Base-by-base conservation (phyloP, 768 basidiomycete species). In the Serendipita vermifera region DNA sequence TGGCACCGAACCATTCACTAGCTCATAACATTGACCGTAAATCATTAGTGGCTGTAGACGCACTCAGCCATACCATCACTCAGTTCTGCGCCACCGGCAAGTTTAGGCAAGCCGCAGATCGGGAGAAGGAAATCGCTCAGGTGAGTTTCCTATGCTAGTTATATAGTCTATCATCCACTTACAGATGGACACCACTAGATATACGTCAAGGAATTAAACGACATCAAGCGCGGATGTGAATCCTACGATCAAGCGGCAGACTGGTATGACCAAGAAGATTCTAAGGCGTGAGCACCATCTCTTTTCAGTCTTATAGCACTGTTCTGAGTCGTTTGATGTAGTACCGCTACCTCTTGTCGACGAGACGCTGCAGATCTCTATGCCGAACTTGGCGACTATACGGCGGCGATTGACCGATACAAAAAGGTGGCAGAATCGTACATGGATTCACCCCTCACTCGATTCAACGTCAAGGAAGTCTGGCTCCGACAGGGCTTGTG, bases 251-350 rank as follows among this genome's bases (percentile, higher is more conserved):
- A 85, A 48, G 96, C 96, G 11, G 94, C 83, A 24, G 92, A 99
- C 38, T 94, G 94, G 90, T 98, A 99, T 72, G 76, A 82, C n/a
- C 85, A 91, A 64, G 96, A 99, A 70, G 96, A 98, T 72, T 92
- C 96, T 11, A 77, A 81, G 60, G 92, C 94, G 94, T 96, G 73
- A 68, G 89, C 66, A 11, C 41, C 27, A 33, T 15, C 46, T 35
- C n/a, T 32, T 46, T 17, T 32, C 41, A 27, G 20, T 39, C 13
- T 48, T 14, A 29, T 15, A 17, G 15, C 38, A 11, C 57, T 56
- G 35, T 20, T 40, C n/a, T 59, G 56, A 51, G 60, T 58, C 29
- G 39, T 48, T 41, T 32, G 2, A 14, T 20, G 48, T 64, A 98
- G 94, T 20, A 96, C 93, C 43, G 94, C 93, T 43, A 97, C 93